Evolutionary conservation across 805 yeast genomes (phyloP), one percentile per base, ranked within the genome.

Genomic region (Yarrowia divulgata): DNA sequence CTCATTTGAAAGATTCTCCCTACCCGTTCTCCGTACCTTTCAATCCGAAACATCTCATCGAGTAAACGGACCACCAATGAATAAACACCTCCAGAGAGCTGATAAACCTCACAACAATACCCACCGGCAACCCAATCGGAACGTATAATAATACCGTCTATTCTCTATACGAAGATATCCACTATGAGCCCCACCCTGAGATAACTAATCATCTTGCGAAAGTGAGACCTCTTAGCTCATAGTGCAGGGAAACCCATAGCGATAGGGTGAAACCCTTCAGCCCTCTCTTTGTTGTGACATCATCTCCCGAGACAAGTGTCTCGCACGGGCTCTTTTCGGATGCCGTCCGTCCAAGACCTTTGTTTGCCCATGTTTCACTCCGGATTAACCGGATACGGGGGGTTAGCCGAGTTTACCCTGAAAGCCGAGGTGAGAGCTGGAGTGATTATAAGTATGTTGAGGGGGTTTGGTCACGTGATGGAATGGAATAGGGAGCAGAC

Each of bases 261-360:
- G 35, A 13, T 29, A 18, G 16, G 16, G 40, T 34, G 40, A 35
- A 50, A 34, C 57, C 29, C 6, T 13, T 16, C 8, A 2, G 40
- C 3, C 18, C 37, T 35, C 23, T 23, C 29, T 23, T 23, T 23
- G 29, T 23, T 54, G 60, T 19, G 35, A 19, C 39, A 7, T 23
- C 29, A 23, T 23, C 60, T 37, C 46, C 60, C 60, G 60, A 54
- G 45, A 54, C 60, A 54, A 8, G 8, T 54, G 60, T 54, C 60
- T 54, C 13, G 19, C 12, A 13, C 60, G 60, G 45, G 8, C 32
- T 35, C 18, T 14, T 19, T 19, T 54, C 45, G 60, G 60, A 13
- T 9, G 45, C 60, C 60, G 60, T n/a, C 10, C 37, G 8, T 4
- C 29, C 29, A 4, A 23, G 29, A 34, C 10, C 37, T 13, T 29